Percentiles rank a stretch among this genome's conserved stretches.
phyloP scores from a whole-genome alignment of 345 rosid species.

The Eucalyptus pauciflora region DNA sequence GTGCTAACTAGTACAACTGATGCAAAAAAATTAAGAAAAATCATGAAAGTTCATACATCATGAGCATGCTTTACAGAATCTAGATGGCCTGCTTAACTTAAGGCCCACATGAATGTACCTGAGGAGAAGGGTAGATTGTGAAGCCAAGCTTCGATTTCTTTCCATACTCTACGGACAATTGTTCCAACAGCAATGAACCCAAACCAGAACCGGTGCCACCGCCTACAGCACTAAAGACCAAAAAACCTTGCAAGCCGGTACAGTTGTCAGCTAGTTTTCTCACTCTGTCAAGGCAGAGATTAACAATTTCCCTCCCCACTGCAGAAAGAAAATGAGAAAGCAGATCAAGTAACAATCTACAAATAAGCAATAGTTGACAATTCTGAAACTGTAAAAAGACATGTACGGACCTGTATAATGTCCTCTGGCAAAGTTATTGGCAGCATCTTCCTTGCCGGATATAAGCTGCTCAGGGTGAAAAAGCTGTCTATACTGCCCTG shows the following conservation, averaged over 20 bases:
- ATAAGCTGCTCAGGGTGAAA: slow-evolving; percentile 94
- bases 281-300: slow-evolving; percentile 69
- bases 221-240: slow-evolving; percentile 68
- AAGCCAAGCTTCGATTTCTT: slow-evolving; percentile 85
- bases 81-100: background rate
- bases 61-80: background rate
- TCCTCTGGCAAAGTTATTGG: slow-evolving; percentile 90
- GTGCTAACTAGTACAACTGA: background rate
- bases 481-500: slow-evolving; percentile 68
- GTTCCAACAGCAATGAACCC: slow-evolving; percentile 72
- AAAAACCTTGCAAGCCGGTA: slow-evolving; percentile 82
- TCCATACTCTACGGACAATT: slow-evolving; percentile 80
- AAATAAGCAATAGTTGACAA: background rate
- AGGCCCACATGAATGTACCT: slow-evolving; percentile 18
- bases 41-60: background rate
- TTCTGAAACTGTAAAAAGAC: background rate
- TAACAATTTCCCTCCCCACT: slow-evolving; percentile 87
- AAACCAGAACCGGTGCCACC: slow-evolving; percentile 88
- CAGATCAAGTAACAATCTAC: background rate
- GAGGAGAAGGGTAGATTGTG: slow-evolving; percentile 79
- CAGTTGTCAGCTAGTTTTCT: slow-evolving; percentile 82
- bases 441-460: slow-evolving; percentile 90
- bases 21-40: background rate
- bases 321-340: slow-evolving; percentile 4
- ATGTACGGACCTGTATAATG: slow-evolving; percentile 57